Percentiles rank a stretch among this genome's conserved stretches.
These are phyloP conservation scores for Coniochaeta sp. DNA, from an alignment of 2,329 filamentous ascomycete species.

Conservation along the genomic window DNA sequence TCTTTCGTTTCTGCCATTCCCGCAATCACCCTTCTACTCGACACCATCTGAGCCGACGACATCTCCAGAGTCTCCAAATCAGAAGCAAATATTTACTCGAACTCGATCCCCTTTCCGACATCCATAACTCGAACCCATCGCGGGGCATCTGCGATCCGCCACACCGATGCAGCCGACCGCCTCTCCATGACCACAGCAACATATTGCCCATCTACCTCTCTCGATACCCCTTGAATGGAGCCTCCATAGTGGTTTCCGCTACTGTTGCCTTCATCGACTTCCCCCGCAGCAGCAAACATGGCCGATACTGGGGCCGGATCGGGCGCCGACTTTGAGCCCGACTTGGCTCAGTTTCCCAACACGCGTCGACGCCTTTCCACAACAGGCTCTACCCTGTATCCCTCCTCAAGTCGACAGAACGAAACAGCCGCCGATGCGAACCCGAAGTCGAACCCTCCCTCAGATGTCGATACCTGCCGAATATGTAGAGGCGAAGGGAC, in stretches of 20 bases:
- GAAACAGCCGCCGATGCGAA: neutral
- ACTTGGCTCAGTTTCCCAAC: slow-evolving; percentile 18
- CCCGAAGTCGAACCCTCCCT: neutral
- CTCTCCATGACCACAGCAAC: neutral
- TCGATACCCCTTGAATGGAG: neutral
- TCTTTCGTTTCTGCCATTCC: too few species aligned
- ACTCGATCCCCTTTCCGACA: too few species aligned
- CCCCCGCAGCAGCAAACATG: slow-evolving; percentile 11
- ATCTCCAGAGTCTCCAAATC: too few species aligned
- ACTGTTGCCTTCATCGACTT: neutral
- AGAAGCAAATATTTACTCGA: too few species aligned
- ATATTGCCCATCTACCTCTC: neutral
- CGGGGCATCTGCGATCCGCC: neutral
- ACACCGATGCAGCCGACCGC: neutral
- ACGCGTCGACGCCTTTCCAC: slow-evolving; percentile 17
- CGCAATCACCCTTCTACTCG: too few species aligned
- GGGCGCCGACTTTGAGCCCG: slow-evolving; percentile 13
- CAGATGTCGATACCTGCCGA: slow-evolving; percentile 77
- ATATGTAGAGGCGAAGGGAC: slow-evolving; percentile 92
- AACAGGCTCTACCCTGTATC: neutral
- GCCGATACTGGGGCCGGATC: slow-evolving; percentile 17
- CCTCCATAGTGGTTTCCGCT: neutral
- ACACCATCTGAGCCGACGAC: too few species aligned
- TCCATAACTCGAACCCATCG: too few species aligned
- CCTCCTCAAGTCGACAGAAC: neutral